These are phyloP conservation scores for Globisporangium irregulare DNA, from an alignment of 352 stramenopile genomes.

Conservation along the genomic window DNA sequence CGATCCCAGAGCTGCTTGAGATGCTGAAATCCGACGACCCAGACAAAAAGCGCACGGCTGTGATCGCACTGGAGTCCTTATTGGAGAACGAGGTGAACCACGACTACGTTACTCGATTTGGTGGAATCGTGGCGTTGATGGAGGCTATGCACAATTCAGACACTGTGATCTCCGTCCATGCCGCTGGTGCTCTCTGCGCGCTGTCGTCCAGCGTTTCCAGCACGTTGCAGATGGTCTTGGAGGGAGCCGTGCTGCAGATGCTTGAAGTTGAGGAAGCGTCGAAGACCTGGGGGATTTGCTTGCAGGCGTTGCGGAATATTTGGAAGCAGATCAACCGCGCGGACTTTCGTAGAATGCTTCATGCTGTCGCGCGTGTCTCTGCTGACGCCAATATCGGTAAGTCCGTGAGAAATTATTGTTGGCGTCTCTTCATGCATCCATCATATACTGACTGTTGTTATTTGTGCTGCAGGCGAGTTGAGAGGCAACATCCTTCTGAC, in stretches of 20 bases:
- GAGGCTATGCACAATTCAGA: slow-evolving; percentile 67
- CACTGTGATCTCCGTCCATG: slow-evolving; percentile 63
- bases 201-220: slow-evolving; percentile 77
- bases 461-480: slow-evolving; percentile 48
- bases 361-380: slow-evolving; percentile 77
- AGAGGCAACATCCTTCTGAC: slow-evolving; percentile 85
- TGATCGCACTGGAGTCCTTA: slow-evolving; percentile 76
- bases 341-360: slow-evolving; percentile 84
- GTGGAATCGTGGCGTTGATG: slow-evolving; percentile 70
- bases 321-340: slow-evolving; percentile 87
- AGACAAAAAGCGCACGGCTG: slow-evolving; percentile 63
- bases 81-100: slow-evolving; percentile 85
- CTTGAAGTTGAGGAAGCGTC: slow-evolving; percentile 80
- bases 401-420: not conserved
- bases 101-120: slow-evolving; percentile 76
- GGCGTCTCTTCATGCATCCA: not conserved
- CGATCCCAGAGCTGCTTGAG: slow-evolving; percentile 66
- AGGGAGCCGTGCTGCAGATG: slow-evolving; percentile 88
- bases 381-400: slow-evolving; percentile 61
- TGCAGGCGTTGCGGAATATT: slow-evolving; percentile 82
- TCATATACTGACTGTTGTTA: slow-evolving; percentile 13
- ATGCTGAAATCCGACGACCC: slow-evolving; percentile 48
- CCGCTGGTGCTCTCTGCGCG: slow-evolving; percentile 70
- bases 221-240: slow-evolving; percentile 83
- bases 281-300: slow-evolving; percentile 73